Evolutionary conservation across 148 eudicot species (phyloP).

Genomic region (Suaeda aralocaspica): DNA sequence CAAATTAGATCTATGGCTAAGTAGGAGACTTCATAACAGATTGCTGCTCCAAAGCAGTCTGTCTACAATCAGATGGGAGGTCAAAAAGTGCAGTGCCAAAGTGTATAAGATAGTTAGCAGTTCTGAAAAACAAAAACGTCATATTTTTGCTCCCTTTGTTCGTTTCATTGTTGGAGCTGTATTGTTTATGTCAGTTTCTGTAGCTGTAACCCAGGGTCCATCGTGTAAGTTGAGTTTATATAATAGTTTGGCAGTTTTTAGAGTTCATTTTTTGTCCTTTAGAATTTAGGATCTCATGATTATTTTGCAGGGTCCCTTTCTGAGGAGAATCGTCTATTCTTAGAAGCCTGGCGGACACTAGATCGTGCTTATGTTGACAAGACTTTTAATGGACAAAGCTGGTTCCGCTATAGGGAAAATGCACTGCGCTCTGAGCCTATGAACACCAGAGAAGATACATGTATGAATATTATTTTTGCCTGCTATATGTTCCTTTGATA

Average conservation of each 20-base stretch:
- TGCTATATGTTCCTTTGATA: not conserved
- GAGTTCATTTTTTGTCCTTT: not conserved
- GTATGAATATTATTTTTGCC: conserved; percentile 37
- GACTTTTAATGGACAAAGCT: conserved; percentile 94
- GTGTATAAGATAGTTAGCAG: conserved; percentile 28
- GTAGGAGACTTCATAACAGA: conserved; percentile 20
- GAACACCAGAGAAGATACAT: conserved; percentile 86
- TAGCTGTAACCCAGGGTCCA: conserved; percentile 49
- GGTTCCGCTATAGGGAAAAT: conserved; percentile 96
- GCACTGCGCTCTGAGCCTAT: conserved; percentile 88
- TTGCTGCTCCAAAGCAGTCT: conserved; percentile 21
- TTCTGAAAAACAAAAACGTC: conserved; percentile 31
- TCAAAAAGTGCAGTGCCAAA: conserved; percentile 30
- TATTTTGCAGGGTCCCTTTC: conserved; percentile 70
- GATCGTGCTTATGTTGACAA: conserved; percentile 97
- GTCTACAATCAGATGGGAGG: conserved; percentile 28
- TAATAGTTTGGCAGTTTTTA: not conserved
- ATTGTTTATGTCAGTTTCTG: conserved; percentile 53
- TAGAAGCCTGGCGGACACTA: conserved; percentile 97
- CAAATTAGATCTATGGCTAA: conserved; percentile 19
- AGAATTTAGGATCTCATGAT: conserved; percentile 1
- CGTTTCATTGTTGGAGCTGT: conserved; percentile 55
- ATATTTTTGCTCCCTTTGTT: conserved; percentile 26
- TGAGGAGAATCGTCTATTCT: conserved; percentile 87
- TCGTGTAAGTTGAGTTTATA: conserved; percentile 59